These are phyloP conservation scores for Suhomyces coccinellae DNA, from an alignment of 1,139 yeast genomes.

Conservation along the genomic window DNA sequence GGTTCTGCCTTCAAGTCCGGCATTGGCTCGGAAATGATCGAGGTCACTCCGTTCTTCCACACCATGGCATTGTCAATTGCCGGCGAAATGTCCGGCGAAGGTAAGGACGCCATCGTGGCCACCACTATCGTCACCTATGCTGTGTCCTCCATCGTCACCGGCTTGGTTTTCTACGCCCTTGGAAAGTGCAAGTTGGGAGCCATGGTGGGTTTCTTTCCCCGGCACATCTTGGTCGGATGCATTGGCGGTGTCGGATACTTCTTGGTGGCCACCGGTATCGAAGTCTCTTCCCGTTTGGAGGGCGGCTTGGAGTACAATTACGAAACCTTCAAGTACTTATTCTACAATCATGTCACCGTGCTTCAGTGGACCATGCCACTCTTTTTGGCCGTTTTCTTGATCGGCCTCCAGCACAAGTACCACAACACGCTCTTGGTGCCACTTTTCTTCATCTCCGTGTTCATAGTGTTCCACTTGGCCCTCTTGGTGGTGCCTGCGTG, in stretches of 20 bases:
- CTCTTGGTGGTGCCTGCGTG: constrained; percentile 67
- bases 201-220: constrained; percentile 90
- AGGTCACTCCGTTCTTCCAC: constrained; percentile 96
- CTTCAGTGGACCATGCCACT: constrained; percentile 78
- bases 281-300: constrained; percentile 77
- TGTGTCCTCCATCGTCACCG: constrained; percentile 80
- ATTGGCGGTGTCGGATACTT: constrained; percentile 98
- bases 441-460: constrained; percentile 70
- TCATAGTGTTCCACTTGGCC: constrained; percentile 65
- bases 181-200: constrained; percentile 83
- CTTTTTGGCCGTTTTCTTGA: constrained; percentile 56
- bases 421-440: constrained; percentile 84
- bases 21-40: constrained; percentile 97
- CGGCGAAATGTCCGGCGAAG: constrained; percentile 50
- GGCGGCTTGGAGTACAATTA: constrained; percentile 69
- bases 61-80: constrained; percentile 82
- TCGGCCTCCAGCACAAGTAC: constrained; percentile 60
- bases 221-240: constrained; percentile 94
- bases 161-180: constrained; percentile 69
- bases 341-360: constrained; percentile 39
- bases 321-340: constrained; percentile 53
- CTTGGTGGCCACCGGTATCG: constrained; percentile 84
- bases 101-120: constrained; percentile 65
- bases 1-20: constrained; percentile 89
- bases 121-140: constrained; percentile 90